Percentiles rank a stretch among this genome's conserved stretches.
phyloP scores from a whole-genome alignment of 139 green algal species.

The Eudorina sp. region DNA sequence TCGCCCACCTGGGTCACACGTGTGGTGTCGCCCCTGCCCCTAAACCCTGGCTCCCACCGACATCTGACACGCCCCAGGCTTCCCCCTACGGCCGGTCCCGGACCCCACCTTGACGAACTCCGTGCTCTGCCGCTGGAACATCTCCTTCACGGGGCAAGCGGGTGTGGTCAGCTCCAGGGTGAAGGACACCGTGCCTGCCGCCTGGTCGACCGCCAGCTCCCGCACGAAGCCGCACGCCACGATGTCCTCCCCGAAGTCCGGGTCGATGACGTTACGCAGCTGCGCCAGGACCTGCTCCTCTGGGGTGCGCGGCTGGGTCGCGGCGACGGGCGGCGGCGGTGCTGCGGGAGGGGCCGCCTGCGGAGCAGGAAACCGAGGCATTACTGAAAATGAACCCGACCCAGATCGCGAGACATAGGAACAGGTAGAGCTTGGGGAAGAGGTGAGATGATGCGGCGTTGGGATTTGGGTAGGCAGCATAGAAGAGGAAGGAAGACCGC shows the following conservation, averaged over 20 bases:
- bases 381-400: no score
- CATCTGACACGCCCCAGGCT: no score
- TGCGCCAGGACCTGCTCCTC: slow-evolving; percentile 84
- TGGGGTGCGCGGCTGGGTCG: background rate
- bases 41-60: no score
- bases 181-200: slow-evolving; percentile 79
- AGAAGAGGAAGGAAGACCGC: no score
- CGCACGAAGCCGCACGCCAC: slow-evolving; percentile 98
- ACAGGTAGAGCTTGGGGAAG: no score
- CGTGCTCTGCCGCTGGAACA: slow-evolving; percentile 85
- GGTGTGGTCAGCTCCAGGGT: slow-evolving; percentile 97
- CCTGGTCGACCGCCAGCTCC: slow-evolving; percentile 76
- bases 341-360: background rate
- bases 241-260: slow-evolving; percentile 97
- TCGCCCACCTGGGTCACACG: no score
- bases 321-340: background rate
- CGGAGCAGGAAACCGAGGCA: no score
- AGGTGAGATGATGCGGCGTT: no score
- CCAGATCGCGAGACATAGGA: no score
- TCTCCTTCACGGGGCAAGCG: slow-evolving; percentile 97
- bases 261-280: slow-evolving; percentile 94
- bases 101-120: slow-evolving; percentile 70
- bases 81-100: background rate
- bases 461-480: no score
- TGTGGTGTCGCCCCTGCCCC: no score